Evolutionary conservation across 2,329 filamentous ascomycete species (phyloP).

Genomic region (Penicillium sp.): DNA sequence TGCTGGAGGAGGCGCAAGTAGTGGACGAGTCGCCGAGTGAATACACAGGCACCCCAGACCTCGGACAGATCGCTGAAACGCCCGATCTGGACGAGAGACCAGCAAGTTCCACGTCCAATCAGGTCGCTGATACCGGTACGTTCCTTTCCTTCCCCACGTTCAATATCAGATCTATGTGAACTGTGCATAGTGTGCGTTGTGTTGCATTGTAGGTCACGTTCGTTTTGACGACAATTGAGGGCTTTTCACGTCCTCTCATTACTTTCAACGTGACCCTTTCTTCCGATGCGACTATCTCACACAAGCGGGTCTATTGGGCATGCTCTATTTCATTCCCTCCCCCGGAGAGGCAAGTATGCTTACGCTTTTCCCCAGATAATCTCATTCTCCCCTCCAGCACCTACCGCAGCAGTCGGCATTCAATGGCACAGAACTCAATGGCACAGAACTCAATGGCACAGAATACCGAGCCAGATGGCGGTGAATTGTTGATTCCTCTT

Average conservation of each 20-base stretch:
- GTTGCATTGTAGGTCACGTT: no score
- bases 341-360: background rate
- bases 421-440: constrained; percentile 60
- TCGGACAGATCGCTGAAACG: constrained; percentile 21
- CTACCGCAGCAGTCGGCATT: constrained; percentile 77
- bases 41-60: constrained; percentile 60
- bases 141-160: background rate
- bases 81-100: constrained; percentile 23
- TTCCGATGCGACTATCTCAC: no score
- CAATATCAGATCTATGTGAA: background rate
- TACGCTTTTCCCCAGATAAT: constrained; percentile 48
- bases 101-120: constrained; percentile 26
- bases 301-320: background rate
- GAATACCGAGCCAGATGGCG: constrained; percentile 55
- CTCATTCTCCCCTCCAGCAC: constrained; percentile 72
- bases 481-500: constrained; percentile 76
- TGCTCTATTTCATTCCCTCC: background rate
- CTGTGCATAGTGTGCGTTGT: background rate
- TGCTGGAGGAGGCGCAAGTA: constrained; percentile 62
- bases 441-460: constrained; percentile 69
- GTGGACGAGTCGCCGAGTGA: constrained; percentile 59
- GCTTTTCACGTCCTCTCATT: no score
- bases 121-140: constrained; percentile 36
- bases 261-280: no score
- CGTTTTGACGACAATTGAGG: no score